Evolutionary conservation across 73 alveolate genomes (phyloP), one percentile per base, ranked within the genome.

Genomic region (Paramecium sexaurelia): DNA sequence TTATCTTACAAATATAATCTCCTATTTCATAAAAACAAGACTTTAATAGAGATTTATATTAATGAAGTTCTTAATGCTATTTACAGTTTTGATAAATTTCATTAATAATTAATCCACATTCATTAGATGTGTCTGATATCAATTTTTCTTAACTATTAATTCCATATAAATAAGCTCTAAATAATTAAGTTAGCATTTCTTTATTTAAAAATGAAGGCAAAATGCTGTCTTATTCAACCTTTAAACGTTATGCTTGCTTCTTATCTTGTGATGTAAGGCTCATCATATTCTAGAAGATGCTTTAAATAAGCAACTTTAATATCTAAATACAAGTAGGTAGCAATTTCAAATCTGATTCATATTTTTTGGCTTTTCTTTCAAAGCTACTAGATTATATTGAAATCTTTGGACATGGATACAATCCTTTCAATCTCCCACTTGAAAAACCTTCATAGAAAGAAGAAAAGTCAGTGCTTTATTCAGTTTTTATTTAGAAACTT

Each of bases 351-450:
- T 61, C 83, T 22, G 83, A 61, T 29, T 29, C 27, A 61, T 7
- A 26, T 32, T 61, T 61, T 22, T 32, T 61, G 7, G 43, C 83
- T 24, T 61, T 61, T 32, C 83, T 61, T 43, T 78, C 90, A 45
- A 78, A 78, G 13, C 55, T 39, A 24, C 75, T 39, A 7, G 61
- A 37, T 29, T 24, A 24, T 13, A 61, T 61, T 27, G 43, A 24
- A 11, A 24, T 78, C n/a, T 78, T 78, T 8, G 27, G 55, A 78
- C 90, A 19, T 19, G 90, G 90, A 78, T 78, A 78, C 17, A 78
- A 41, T 24, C 32, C 55, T 45, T 43, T 78, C 20, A 78, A 24
- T 43, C 71, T 78, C 15, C 90, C 55, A 45, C 90, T 78, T 10
- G 68, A 40, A 78, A 78, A 78, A 24, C 90, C 71, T 15, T 78